A percentile compares a stretch with the other conserved stretches of the same genome.
Evolutionary conservation across 1,139 yeast genomes (phyloP).

Genomic region (Pichia sp.): DNA sequence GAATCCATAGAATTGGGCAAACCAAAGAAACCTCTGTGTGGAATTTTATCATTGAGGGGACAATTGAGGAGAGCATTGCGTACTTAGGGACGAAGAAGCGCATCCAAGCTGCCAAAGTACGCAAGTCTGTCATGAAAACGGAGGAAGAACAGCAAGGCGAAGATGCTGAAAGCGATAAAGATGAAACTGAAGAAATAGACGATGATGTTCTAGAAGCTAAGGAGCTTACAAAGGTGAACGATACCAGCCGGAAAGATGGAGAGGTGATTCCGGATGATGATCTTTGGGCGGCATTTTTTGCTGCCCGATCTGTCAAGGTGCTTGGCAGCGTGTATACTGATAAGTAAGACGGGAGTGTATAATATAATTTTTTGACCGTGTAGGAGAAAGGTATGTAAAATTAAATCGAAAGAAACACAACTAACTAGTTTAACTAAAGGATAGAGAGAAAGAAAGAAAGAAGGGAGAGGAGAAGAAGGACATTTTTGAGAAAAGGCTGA

Average conservation of each 20-base stretch:
- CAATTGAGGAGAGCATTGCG: constrained; percentile 91
- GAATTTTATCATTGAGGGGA: constrained; percentile 78
- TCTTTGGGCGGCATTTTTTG: constrained; percentile 58
- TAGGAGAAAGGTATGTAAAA: neutral
- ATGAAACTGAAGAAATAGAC: constrained; percentile 30
- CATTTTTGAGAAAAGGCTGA: neutral
- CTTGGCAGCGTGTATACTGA: constrained; percentile 18
- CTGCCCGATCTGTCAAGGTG: constrained; percentile 27
- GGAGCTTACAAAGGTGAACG: constrained; percentile 38
- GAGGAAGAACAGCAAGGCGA: constrained; percentile 1
- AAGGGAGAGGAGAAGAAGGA: neutral
- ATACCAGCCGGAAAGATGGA: constrained; percentile 47
- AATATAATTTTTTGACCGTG: neutral
- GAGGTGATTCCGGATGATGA: constrained; percentile 53
- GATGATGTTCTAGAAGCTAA: constrained; percentile 36
- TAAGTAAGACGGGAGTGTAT: neutral
- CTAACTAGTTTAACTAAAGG: neutral
- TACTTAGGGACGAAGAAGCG: constrained; percentile 50
- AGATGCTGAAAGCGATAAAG: constrained; percentile 30
- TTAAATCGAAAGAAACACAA: neutral
- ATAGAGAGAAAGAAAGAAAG: neutral
- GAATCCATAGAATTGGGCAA: constrained; percentile 93
- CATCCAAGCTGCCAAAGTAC: constrained; percentile 35
- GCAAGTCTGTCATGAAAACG: constrained; percentile 7
- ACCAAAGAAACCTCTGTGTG: constrained; percentile 74